Evolutionary conservation across 495 filamentous ascomycete species (phyloP), one percentile per base, ranked within the genome.

Genomic region (Aspergillus coremiiformis): DNA sequence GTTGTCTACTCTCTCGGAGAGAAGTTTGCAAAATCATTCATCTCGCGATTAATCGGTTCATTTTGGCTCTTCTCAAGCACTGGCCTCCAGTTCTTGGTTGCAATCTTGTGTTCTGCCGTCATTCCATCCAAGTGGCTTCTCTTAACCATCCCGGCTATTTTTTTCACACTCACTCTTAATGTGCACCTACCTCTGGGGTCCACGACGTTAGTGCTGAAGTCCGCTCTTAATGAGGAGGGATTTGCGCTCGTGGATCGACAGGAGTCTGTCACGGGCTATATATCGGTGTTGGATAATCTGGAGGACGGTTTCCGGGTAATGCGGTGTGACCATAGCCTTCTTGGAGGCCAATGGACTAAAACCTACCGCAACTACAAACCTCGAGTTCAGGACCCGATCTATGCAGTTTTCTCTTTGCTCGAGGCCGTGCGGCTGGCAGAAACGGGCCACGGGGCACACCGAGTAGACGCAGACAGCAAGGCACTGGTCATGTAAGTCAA

Each of bases 271-370:
- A 96, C 93, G 8, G 93, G 93, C 1, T 98, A 98, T 62, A 72
- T 98, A 37, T 96, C 93, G 0, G 86, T 98, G 5, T 61, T 96
- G 30, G 86, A 96, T 39, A 87, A 81, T 57, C 51, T 77, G 8
- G 67, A 84, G 8, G 75, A 83, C 17, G 78, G 81, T 4, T 96
- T 86, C 70, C 78, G 90, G 1, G 82, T 92, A 11, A 78, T 98
- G 81, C 79, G 93, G 44, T 96, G 90, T 60, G 93, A 96, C 60
- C 93, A 98, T 62, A 93, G 87, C 54, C 71, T 98, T 20, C 80
- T 98, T 5, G 93, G 93, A 27, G 93, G 93, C n/a, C 89, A 96
- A 60, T 98, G 92, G 91, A 70, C 62, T 22, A 67, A 63, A 39
- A 44, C 44, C 0, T 42, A 51, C 9, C 54, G 55, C 3, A 57